A percentile compares a stretch with the other conserved stretches of the same genome.
These are phyloP conservation scores for Botrytis pseudocinerea DNA, from an alignment of 2,329 filamentous ascomycete genomes.

Conservation along the genomic window DNA sequence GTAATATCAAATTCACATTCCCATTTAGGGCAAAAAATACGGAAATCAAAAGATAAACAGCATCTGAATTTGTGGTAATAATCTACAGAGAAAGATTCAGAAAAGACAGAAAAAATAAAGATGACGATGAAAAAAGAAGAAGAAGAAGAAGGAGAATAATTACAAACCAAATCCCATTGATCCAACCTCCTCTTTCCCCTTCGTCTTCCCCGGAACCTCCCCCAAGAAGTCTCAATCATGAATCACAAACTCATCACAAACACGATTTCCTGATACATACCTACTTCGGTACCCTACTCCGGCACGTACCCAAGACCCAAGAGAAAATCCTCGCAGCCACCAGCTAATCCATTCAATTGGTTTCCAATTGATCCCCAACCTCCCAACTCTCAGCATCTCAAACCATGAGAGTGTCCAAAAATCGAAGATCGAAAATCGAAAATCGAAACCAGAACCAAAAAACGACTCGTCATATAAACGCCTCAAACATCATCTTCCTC, in stretches of 20 bases:
- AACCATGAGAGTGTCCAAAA: not conserved
- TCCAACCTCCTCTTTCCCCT: not conserved
- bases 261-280: not conserved
- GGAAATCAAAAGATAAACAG: not conserved
- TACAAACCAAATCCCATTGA: not conserved
- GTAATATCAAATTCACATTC: not conserved
- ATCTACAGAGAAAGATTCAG: not conserved
- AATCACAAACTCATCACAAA: slow-evolving; percentile 1
- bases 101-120: not conserved
- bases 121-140: not conserved
- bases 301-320: not conserved
- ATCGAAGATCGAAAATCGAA: not conserved
- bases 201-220: not conserved
- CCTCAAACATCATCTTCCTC: not conserved
- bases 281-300: not conserved
- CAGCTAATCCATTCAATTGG: not conserved
- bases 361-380: not conserved
- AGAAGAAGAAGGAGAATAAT: not conserved
- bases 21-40: not conserved
- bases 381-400: not conserved
- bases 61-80: not conserved
- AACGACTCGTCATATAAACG: not conserved
- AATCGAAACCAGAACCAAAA: not conserved
- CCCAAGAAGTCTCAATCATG: not conserved
- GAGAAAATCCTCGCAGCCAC: not conserved